phyloP scores from a whole-genome alignment of 805 yeast genomes.

The Candida chilensis region DNA sequence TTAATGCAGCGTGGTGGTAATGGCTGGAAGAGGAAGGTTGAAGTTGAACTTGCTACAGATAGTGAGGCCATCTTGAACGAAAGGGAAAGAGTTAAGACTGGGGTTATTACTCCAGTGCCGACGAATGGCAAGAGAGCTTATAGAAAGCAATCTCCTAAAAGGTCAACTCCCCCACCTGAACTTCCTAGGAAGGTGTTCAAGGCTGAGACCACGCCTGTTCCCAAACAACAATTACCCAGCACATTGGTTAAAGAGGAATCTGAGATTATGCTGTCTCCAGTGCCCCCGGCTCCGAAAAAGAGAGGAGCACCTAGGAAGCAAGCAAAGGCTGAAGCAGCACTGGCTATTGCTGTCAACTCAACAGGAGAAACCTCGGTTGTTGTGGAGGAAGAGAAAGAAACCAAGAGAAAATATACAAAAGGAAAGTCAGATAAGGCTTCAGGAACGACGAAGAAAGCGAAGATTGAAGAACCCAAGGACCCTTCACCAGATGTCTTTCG shows the following conservation, averaged over 20 bases:
- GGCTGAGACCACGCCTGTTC: no score
- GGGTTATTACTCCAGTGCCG: no score
- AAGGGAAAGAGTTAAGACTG: slow-evolving; percentile 18
- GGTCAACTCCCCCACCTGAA: no score
- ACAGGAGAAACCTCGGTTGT: slow-evolving; percentile 4
- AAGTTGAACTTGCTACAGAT: slow-evolving; percentile 60
- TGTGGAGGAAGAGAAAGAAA: slow-evolving; percentile 6
- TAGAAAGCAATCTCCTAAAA: no score
- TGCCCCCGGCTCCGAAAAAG: neutral
- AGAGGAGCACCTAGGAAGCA: neutral
- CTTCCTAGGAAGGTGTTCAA: no score
- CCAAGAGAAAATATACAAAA: slow-evolving; percentile 5
- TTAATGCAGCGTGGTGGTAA: slow-evolving; percentile 30
- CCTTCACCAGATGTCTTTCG: no score
- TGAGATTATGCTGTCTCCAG: no score
- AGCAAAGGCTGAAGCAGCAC: slow-evolving; percentile 1
- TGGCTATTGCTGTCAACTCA: slow-evolving; percentile 1
- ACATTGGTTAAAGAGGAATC: no score
- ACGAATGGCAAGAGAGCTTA: slow-evolving; percentile 2
- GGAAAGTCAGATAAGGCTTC: slow-evolving; percentile 5
- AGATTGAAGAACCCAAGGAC: no score
- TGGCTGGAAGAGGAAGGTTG: slow-evolving; percentile 54
- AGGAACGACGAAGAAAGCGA: slow-evolving; percentile 5
- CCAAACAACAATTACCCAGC: no score
- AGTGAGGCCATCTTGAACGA: slow-evolving; percentile 43